Conservation (phyloP, 345 rosid species). For the Acer saccharum region DNA sequence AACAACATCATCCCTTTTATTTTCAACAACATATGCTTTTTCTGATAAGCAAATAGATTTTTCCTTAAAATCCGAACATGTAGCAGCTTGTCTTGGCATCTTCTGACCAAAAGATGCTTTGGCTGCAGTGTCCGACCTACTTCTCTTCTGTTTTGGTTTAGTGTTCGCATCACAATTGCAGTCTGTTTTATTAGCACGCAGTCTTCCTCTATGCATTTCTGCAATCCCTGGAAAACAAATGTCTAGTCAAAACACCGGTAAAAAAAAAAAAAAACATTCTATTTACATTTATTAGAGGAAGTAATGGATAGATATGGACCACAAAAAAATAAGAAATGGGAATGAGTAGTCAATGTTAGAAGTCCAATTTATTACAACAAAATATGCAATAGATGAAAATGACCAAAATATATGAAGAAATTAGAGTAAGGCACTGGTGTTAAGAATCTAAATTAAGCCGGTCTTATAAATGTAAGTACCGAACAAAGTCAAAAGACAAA, state of each 20-base stretch:
- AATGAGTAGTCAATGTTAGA: background rate
- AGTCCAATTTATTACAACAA: background rate
- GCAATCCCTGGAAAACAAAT: background rate
- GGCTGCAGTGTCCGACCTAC: constrained; percentile 22
- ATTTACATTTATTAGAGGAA: background rate
- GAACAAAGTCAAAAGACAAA: background rate
- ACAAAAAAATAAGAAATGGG: background rate
- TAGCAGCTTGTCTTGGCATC: constrained; percentile 79
- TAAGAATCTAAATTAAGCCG: background rate
- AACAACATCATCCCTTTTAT: constrained; percentile 37
- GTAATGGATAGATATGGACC: background rate
- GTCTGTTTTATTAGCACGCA: background rate
- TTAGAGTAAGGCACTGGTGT: background rate
- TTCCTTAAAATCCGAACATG: constrained; percentile 62
- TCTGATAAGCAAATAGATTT: constrained; percentile 42
- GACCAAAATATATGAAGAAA: background rate
- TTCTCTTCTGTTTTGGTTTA: constrained; percentile 40
- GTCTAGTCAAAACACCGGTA: background rate
- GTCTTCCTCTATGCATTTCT: background rate
- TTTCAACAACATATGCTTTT: constrained; percentile 44
- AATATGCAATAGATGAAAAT: background rate
- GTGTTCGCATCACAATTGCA: background rate
- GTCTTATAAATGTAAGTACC: background rate
- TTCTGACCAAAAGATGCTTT: constrained; percentile 26
- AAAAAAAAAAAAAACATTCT: background rate